Evolutionary conservation across 2,329 filamentous ascomycete genomes (phyloP), one percentile per base, ranked within the genome.

Genomic region (Cladophialophora immunda): DNA sequence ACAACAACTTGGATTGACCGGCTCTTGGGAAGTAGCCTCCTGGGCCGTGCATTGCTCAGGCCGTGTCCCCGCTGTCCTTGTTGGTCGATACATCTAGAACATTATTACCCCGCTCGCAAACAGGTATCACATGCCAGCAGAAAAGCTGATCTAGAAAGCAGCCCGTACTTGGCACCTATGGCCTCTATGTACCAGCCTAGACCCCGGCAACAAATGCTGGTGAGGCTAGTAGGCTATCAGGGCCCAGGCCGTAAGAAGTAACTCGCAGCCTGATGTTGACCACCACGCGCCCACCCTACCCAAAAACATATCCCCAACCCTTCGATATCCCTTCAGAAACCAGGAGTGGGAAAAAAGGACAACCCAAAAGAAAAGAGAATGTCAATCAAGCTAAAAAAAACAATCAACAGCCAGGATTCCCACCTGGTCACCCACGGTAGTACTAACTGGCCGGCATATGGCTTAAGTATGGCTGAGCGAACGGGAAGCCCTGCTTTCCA

Each of bases 401-500:
- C 38, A 41, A 41, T 41, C 38, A 41, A 41, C 38, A 41, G n/a
- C 8, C 38, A 41, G 38, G 38, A 19, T 41, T 41, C 38, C 38
- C 17, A 41, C 38, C 38, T 19, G 38, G 38, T 41, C 38, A 41
- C 38, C 38, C 38, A 41, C 17, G 38, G 38, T 41, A 11, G 38
- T 41, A 41, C 38, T 41, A 41, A 41, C 17, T 41, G 17, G n/a
- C n/a, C 38, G 38, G 38, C 38, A 41, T 41, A 41, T 41, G 38
- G 38, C 38, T 41, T 41, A 41, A 41, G 38, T 41, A 41, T 17
- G 38, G 38, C 38, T 41, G 38, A 41, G 38, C 38, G 38, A 41
- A 41, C 38, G 38, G 38, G 38, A 41, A 41, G 38, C 38, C 38
- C 38, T 41, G 38, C 8, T n/a, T n/a, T 41, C 38, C 38, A 41